A percentile compares a stretch with the other conserved stretches of the same genome.
phyloP scores from a whole-genome alignment of 2,329 filamentous ascomycete species.

The Neonectria coccinea region DNA sequence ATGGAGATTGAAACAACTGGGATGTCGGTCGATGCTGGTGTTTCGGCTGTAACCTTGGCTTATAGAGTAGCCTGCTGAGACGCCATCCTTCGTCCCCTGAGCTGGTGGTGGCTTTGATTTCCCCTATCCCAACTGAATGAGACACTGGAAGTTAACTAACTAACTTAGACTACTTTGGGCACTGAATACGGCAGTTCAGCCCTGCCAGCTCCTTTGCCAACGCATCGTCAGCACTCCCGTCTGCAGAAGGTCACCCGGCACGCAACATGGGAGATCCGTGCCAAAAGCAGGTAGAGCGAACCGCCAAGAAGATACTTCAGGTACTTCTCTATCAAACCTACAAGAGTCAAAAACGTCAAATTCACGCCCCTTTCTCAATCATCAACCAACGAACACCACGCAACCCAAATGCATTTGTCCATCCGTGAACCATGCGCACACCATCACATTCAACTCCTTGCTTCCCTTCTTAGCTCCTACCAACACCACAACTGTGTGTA shows the following conservation, averaged over 20 bases:
- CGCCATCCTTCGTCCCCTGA: background rate
- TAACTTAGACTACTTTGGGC: no score
- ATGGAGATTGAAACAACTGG: slow-evolving; percentile 19
- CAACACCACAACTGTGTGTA: background rate
- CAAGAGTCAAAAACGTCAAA: background rate
- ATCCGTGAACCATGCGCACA: background rate
- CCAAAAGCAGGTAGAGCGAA: background rate
- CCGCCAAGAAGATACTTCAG: background rate
- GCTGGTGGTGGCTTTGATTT: background rate
- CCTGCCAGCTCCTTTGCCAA: slow-evolving; percentile 20
- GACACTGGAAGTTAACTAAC: background rate
- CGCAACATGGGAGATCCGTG: slow-evolving; percentile 4
- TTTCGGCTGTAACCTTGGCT: background rate
- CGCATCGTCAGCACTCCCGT: slow-evolving; percentile 13
- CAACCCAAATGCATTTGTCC: background rate
- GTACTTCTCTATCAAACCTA: background rate
- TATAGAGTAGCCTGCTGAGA: background rate
- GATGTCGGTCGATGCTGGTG: slow-evolving; percentile 3
- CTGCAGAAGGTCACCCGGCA: background rate
- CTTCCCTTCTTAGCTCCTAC: background rate
- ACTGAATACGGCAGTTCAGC: slow-evolving; percentile 9
- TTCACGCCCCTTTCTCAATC: background rate
- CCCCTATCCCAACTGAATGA: background rate
- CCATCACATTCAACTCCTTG: slow-evolving; percentile 10
- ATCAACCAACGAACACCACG: slow-evolving; percentile 7